Percentiles rank a stretch among this genome's conserved stretches.
These are phyloP conservation scores for Digitaria exilis DNA, from an alignment of 202 grass and related monocot genomes.

Conservation along the genomic window DNA sequence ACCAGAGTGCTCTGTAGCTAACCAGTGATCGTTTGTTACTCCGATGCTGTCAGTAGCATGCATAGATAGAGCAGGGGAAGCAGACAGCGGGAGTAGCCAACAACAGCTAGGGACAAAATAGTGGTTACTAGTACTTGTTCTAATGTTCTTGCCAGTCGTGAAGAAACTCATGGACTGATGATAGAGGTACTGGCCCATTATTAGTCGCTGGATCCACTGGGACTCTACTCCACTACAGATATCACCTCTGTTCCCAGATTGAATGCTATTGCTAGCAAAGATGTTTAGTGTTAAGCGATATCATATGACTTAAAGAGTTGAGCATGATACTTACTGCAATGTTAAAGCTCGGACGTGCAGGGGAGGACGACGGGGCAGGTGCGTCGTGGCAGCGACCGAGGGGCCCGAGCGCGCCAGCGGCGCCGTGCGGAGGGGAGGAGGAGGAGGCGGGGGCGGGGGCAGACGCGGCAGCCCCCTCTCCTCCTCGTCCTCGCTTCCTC, in stretches of 20 bases:
- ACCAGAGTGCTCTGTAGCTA: neutral
- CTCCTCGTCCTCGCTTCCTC: neutral
- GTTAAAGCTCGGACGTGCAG: constrained; percentile 36
- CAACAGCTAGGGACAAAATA: constrained; percentile 38
- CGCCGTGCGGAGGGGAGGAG: constrained; percentile 3
- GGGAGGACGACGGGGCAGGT: constrained; percentile 34
- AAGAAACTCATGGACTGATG: neutral
- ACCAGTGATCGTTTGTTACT: neutral
- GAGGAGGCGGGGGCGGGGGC: neutral
- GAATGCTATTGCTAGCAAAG: neutral
- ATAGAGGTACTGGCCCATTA: constrained; percentile 3
- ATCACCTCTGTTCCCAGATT: neutral
- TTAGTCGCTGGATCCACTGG: constrained; percentile 4
- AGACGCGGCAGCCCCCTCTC: neutral
- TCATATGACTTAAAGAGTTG: neutral
- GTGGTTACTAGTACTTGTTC: neutral
- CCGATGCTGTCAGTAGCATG: neutral
- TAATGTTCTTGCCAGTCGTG: constrained; percentile 6
- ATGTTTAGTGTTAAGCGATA: neutral
- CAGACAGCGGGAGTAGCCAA: constrained; percentile 13
- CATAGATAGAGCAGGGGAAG: neutral
- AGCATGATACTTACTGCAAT: neutral
- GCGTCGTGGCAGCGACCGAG: constrained; percentile 20
- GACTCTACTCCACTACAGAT: no score
- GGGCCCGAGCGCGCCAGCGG: constrained; percentile 18